phyloP scores from a whole-genome alignment of 176 grass and related monocot species.

The Saccharum officinarum region DNA sequence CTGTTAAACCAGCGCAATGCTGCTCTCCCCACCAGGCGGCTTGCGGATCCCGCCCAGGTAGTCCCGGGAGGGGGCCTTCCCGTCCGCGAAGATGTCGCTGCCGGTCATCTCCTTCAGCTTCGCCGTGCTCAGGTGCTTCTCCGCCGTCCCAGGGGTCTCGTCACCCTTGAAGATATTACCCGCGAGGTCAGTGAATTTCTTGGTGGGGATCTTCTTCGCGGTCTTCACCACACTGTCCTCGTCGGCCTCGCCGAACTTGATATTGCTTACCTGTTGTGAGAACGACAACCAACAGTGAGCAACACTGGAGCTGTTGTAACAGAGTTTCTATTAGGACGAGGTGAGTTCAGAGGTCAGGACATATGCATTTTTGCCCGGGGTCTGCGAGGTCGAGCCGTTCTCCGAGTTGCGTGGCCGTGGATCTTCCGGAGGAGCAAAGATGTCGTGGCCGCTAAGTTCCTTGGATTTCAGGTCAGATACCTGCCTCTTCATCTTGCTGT shows the following conservation, averaged over 20 bases:
- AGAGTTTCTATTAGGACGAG: not conserved
- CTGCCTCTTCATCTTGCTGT: slow-evolving; percentile 68
- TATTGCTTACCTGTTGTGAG: slow-evolving; percentile 46
- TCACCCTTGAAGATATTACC: slow-evolving; percentile 92
- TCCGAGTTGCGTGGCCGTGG: slow-evolving; percentile 39
- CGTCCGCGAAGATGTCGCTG: slow-evolving; percentile 85
- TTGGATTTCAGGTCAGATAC: slow-evolving; percentile 77
- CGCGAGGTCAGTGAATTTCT: slow-evolving; percentile 75
- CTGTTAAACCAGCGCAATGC: slow-evolving; percentile 84
- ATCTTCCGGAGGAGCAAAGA: slow-evolving; percentile 73
- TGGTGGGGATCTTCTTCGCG: slow-evolving; percentile 72
- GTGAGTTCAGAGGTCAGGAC: slow-evolving; percentile 32
- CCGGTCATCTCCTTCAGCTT: slow-evolving; percentile 94
- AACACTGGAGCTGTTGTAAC: not conserved
- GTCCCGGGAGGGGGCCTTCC: slow-evolving; percentile 59
- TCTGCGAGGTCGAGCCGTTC: slow-evolving; percentile 54
- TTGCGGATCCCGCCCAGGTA: slow-evolving; percentile 94
- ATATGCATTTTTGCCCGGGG: slow-evolving; percentile 48
- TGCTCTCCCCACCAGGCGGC: slow-evolving; percentile 90
- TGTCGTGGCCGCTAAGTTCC: slow-evolving; percentile 85
- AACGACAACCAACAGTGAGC: not conserved
- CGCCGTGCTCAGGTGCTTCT: slow-evolving; percentile 77
- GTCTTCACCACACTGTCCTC: slow-evolving; percentile 71
- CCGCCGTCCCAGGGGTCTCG: slow-evolving; percentile 30
- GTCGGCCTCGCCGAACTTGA: slow-evolving; percentile 68